Base-by-base conservation (phyloP, 768 basidiomycete genomes). In the Coprinellus micaceus region DNA sequence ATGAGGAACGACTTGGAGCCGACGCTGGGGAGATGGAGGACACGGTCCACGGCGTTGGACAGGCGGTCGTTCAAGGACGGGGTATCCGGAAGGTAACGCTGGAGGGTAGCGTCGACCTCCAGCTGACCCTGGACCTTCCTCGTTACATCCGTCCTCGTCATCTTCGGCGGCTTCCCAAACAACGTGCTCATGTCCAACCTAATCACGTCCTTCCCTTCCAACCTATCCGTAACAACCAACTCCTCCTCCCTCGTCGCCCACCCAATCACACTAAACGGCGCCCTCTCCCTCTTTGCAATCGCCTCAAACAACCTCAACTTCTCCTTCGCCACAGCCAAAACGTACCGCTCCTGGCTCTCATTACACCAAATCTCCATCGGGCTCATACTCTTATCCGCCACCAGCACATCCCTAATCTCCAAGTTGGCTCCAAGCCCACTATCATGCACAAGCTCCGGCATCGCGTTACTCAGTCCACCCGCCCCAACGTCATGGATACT, bases 311-410 rank as follows among this genome's bases (percentile, higher is more conserved):
- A 69, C 2, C 72, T 69, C 21, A 85, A 75, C 56, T 80, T 82
- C 53, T 81, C 78, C 2, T 84, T 82, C 0, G 83, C 82, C 58
- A 99, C 81, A 9, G 97, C 97, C 28, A 98, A 80, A 26, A 98
- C 97, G 67, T 98, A 99, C 37, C 97, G 86, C 66, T 98, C 97
- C 75, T 98, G 97, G 61, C 87, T 89, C 73, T 99, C 97, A 72
- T 99, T 99, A 68, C 97, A 98, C 97, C 97, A 99, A 49, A 98
- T 98, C 74, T 98, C 96, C 96, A 99, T 98, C 0, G 97, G 97
- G 3, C 92, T 94, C 91, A 99, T 92, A 37, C 89, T 88, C 22
- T 82, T 79, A 68, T 98, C 97, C 26, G 93, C 96, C 39, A 97
- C 85, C 24, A 92, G 80, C 6, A 99, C 86, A 63, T 98, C 91